phyloP scores from a whole-genome alignment of 2,329 filamentous ascomycete species.

The Trichoderma koningii region DNA sequence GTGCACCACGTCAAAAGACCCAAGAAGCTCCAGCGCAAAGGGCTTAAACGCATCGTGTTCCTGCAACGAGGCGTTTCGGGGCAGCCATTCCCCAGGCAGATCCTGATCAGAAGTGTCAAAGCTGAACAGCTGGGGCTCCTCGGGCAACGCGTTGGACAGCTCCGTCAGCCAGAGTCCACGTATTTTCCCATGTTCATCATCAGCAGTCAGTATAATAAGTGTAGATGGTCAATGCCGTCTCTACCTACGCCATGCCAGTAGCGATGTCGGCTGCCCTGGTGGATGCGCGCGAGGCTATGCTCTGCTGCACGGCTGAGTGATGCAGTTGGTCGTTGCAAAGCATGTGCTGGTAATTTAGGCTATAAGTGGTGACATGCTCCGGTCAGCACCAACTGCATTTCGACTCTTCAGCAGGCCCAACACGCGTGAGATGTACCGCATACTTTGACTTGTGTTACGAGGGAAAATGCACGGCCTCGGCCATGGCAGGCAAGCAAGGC shows the following conservation, averaged over 20 bases:
- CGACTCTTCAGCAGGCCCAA: neutral
- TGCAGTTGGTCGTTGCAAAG: neutral
- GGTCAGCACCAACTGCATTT: neutral
- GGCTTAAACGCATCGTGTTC: neutral
- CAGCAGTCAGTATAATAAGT: neutral
- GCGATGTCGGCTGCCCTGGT: neutral
- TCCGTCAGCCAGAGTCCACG: neutral
- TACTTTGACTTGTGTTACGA: neutral
- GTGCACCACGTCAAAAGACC: neutral
- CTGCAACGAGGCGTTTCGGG: neutral
- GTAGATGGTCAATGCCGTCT: too few relatives aligned
- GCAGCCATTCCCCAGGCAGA: neutral
- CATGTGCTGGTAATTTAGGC: conserved; percentile 1
- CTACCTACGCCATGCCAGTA: neutral
- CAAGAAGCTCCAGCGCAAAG: neutral
- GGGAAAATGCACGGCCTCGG: neutral
- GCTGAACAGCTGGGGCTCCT: neutral
- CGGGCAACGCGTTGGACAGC: neutral
- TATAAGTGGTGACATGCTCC: neutral
- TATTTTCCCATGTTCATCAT: neutral
- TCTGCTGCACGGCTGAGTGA: neutral
- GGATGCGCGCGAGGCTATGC: neutral
- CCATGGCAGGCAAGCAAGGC: neutral
- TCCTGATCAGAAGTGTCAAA: neutral
- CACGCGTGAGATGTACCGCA: neutral